Percentiles rank a stretch among this genome's conserved stretches.
Evolutionary conservation across 169 alveolate species (phyloP).

Genomic region (Plasmodium coatneyi): DNA sequence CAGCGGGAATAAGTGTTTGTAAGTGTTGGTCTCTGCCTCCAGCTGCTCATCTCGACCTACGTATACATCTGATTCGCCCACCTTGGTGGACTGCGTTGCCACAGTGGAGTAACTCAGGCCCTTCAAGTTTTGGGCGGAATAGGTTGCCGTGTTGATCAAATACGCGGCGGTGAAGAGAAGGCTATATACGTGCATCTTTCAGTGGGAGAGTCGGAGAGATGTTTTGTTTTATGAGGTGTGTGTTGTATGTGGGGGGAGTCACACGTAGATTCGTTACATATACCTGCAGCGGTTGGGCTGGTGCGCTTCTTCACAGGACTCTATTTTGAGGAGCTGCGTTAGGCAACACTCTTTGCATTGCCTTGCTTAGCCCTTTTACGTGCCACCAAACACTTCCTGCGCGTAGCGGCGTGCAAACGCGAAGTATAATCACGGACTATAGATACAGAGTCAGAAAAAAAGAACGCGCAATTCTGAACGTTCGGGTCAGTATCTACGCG

Average conservation of each 20-base stretch:
- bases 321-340: background rate
- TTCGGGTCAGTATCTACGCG: background rate
- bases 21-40: background rate
- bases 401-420: background rate
- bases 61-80: conserved; percentile 11
- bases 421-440: background rate
- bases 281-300: background rate
- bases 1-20: background rate
- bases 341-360: background rate
- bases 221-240: too few relatives aligned
- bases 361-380: background rate
- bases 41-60: background rate
- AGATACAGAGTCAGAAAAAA: background rate
- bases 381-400: too few relatives aligned
- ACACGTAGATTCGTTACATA: background rate
- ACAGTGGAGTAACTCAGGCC: conserved; percentile 7
- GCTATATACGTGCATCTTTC: conserved; percentile 1
- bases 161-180: background rate
- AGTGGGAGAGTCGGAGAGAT: background rate
- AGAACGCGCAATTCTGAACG: background rate
- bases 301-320: background rate
- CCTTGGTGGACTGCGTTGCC: background rate
- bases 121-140: background rate
- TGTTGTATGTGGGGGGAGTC: background rate
- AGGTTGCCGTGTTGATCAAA: background rate